Evolutionary conservation across 441 rosid species (phyloP).

Genomic region (Populus hybrid): DNA sequence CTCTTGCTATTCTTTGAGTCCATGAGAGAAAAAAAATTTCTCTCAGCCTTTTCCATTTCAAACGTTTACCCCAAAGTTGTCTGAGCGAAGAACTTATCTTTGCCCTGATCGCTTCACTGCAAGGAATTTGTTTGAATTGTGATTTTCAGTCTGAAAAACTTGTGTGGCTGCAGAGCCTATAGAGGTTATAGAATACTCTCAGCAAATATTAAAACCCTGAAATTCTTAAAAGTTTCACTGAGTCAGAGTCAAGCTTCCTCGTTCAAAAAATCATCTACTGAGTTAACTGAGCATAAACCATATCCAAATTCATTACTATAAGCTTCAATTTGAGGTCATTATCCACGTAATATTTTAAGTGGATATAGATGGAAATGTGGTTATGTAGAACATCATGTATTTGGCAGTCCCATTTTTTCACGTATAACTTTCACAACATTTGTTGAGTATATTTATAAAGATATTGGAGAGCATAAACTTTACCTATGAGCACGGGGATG

Average conservation of each 20-base stretch:
- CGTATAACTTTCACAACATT: not conserved
- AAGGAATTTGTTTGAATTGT: slow-evolving; percentile 15
- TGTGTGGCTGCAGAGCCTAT: not conserved
- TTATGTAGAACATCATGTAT: not conserved
- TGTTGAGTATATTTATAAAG: not conserved
- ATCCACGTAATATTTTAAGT: not conserved
- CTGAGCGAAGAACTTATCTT: slow-evolving; percentile 60
- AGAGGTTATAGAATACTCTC: not conserved
- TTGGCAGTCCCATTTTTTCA: not conserved
- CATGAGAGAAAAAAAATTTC: slow-evolving; percentile 54
- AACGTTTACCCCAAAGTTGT: slow-evolving; percentile 57
- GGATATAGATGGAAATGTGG: not conserved
- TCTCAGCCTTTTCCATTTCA: slow-evolving; percentile 40
- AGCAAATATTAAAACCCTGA: not conserved
- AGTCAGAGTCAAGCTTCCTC: not conserved
- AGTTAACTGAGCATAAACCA: not conserved
- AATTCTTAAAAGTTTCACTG: not conserved
- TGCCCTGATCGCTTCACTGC: slow-evolving; percentile 68
- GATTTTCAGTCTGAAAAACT: not conserved
- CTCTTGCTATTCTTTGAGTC: slow-evolving; percentile 56
- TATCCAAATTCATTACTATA: not conserved
- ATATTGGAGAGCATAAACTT: slow-evolving; percentile 11
- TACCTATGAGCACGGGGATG: slow-evolving; percentile 68
- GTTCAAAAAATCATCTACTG: not conserved
- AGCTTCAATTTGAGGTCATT: not conserved